A percentile compares a stretch with the other conserved stretches of the same genome.
phyloP scores from a whole-genome alignment of 2,329 filamentous ascomycete genomes.

The Fusarium marasasianum region DNA sequence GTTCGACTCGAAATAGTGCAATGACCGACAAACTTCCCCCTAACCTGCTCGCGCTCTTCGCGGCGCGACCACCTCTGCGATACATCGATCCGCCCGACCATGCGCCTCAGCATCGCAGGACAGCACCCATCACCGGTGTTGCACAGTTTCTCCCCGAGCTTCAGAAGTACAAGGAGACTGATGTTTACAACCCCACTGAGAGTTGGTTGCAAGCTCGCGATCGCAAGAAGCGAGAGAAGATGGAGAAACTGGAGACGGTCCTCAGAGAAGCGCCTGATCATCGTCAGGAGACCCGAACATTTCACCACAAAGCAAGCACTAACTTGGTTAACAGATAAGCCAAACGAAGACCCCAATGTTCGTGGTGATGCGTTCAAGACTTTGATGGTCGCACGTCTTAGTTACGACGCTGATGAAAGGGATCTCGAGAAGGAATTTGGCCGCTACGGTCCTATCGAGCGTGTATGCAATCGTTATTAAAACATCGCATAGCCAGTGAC shows the following conservation, averaged over 20 bases:
- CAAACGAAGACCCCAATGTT: constrained; percentile 85
- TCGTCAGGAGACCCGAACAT: constrained; percentile 58
- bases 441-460: constrained; percentile 92
- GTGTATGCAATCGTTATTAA: constrained; percentile 63
- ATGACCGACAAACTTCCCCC: constrained; percentile 98
- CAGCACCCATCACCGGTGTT: constrained; percentile 76
- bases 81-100: constrained; percentile 87
- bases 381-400: constrained; percentile 88
- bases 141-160: constrained; percentile 79
- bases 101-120: constrained; percentile 83
- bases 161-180: constrained; percentile 79
- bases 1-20: constrained; percentile 39
- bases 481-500: neutral
- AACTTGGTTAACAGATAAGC: constrained; percentile 69
- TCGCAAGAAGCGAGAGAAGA: constrained; percentile 83
- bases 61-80: constrained; percentile 89
- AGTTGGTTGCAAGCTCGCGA: constrained; percentile 92
- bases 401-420: constrained; percentile 87
- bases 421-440: constrained; percentile 95
- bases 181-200: constrained; percentile 83
- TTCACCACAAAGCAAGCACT: constrained; percentile 7
- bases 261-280: constrained; percentile 70
- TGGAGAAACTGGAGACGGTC: constrained; percentile 70
- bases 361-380: constrained; percentile 96
- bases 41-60: constrained; percentile 92